Base-by-base conservation (phyloP, 805 yeast genomes). In the Hanseniaspora pseudoguilliermondii region DNA sequence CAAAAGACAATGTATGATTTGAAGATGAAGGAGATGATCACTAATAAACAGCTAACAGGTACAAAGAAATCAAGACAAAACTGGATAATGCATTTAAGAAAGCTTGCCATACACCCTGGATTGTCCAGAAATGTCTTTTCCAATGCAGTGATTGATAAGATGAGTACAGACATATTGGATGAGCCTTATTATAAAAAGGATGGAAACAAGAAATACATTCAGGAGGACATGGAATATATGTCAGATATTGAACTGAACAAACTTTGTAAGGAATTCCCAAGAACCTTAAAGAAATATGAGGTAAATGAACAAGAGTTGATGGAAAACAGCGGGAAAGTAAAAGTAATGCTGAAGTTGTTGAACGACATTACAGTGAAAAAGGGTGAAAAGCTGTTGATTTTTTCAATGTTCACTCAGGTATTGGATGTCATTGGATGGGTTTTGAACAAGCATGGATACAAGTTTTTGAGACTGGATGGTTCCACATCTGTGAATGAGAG, bases 201-300 rank as follows among this genome's bases (percentile, higher is more conserved):
- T 57, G 97, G 97, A 18, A 89, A 88, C 65, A 71, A 74, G 59
- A 73, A 79, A 42, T 93, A 76, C 64, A 90, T 93, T 57, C 80
- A 66, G 64, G 99, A 93, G 71, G 99, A 93, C 68, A 90, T 93
- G 97, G 81, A 81, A 66, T 87, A 85, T 15, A 88, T 93, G 97
- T 78, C 86, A 9, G 99, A 93, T 72, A 86, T 78, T 66, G 98
- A 93, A 70, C 73, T 93, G 52, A 82, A 89, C 64, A 72, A 73
- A 18, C 71, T 93, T 54, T 88, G 97, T 66, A 72, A 72, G 44
- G 80, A 79, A 60, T 91, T 85, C 68, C 86, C 90, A 34, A 70
- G 67, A n/a, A 78, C 90, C 0, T 68, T 87, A 39, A 71, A 78
- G 11, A 66, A 71, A 47, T 83, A 69, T 67, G 70, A 71, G 53